Evolutionary conservation across 352 stramenopile genomes (phyloP).

Genomic region (Phytopythium chamaehyphon): DNA sequence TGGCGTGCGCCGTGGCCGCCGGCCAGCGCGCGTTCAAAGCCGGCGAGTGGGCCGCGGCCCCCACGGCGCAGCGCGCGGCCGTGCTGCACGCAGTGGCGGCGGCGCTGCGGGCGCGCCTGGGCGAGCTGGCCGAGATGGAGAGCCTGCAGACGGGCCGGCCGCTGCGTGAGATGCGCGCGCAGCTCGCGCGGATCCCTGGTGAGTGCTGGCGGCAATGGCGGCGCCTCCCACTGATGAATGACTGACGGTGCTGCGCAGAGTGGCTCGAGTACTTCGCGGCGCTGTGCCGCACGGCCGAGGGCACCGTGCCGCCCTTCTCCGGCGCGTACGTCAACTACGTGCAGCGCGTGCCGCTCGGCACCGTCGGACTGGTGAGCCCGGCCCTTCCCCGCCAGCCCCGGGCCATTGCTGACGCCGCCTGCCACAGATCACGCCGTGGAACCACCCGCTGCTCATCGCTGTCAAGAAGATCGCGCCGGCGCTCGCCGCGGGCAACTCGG

Average conservation of each 20-base stretch:
- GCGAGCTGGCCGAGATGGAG: constrained; percentile 53
- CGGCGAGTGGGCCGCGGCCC: constrained; percentile 25
- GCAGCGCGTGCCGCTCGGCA: constrained; percentile 51
- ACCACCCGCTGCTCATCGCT: constrained; percentile 78
- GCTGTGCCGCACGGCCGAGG: constrained; percentile 62
- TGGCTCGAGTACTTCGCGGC: constrained; percentile 85
- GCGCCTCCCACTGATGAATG: constrained; percentile 1
- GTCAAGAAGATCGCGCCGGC: constrained; percentile 65
- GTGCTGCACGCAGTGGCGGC: constrained; percentile 39
- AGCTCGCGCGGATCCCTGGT: constrained; percentile 41
- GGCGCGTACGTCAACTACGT: constrained; percentile 55
- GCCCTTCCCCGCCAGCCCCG: background rate
- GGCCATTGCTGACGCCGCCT: background rate
- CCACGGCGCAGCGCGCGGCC: constrained; percentile 25
- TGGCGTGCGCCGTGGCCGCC: constrained; percentile 28
- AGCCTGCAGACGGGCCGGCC: constrained; percentile 56
- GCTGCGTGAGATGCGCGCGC: constrained; percentile 55
- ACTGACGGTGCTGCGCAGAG: constrained; percentile 21
- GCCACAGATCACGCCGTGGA: constrained; percentile 69
- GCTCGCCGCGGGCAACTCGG: constrained; percentile 70
- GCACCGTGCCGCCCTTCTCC: constrained; percentile 57
- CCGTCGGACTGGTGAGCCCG: constrained; percentile 37
- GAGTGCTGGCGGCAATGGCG: background rate
- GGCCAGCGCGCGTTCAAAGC: constrained; percentile 26
- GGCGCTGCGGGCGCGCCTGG: constrained; percentile 27